A percentile compares a stretch with the other conserved stretches of the same genome.
Conservation (phyloP, 257 asterid genomes). For the Osmanthus fragrans region DNA sequence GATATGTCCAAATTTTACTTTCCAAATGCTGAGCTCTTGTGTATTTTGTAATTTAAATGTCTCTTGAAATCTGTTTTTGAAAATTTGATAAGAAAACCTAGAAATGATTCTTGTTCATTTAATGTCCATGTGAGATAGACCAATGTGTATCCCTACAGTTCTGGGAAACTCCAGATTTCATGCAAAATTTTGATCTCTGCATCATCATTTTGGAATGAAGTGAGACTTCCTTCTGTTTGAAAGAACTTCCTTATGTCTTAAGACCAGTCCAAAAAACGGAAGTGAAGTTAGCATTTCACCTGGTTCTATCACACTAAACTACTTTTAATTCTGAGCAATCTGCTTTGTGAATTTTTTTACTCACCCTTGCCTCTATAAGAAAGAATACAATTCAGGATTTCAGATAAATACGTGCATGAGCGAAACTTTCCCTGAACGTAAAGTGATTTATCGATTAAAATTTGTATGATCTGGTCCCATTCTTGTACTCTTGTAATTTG, state of each 20-base stretch:
- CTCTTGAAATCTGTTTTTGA: background rate
- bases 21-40: constrained; percentile 7
- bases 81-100: background rate
- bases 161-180: background rate
- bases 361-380: background rate
- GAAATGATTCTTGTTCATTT: constrained; percentile 14
- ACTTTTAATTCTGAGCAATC: background rate
- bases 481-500: background rate
- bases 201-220: too few relatives aligned
- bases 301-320: background rate
- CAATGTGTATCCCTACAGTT: background rate
- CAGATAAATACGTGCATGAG: background rate
- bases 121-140: background rate
- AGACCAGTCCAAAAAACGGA: too few relatives aligned
- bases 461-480: constrained; percentile 1
- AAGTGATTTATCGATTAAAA: constrained; percentile 2
- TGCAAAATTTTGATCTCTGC: background rate
- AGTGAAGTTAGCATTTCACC: too few relatives aligned
- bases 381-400: background rate
- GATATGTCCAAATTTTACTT: background rate
- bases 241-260: too few relatives aligned
- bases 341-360: background rate
- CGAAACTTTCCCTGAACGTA: background rate
- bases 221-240: too few relatives aligned
- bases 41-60: background rate